Base-by-base conservation (phyloP, 116 monocot species). In the Cymodocea nodosa region DNA sequence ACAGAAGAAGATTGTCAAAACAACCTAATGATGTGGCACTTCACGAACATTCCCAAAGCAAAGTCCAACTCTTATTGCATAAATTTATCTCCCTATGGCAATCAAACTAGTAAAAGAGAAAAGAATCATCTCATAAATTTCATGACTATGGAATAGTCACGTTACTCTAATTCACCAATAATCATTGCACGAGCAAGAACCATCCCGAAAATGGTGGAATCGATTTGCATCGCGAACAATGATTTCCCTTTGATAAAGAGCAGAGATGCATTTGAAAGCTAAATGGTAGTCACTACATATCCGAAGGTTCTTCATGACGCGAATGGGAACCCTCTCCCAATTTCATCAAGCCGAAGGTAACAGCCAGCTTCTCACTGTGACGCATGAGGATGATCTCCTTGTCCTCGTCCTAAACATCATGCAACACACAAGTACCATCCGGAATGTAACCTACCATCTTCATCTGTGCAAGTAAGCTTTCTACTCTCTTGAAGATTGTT, bases 391-490 rank as follows among this genome's bases (percentile, higher is more conserved):
- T 35, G 15, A 35, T 17, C 36, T 71, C 62, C 63, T 63, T 71
- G 60, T 71, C 63, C 35, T 71, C 71, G 4, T 71, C 71, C 52
- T 71, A 53, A 51, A 71, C 71, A 35, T 71, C 71, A 35, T 71
- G 54, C 61, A 71, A 37, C 5, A 71, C 71, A 51, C 62, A 71
- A 18, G 52, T n/a, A 2, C 12, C 52, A 53, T 63, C 63, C 1
- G 62, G 54, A 15, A 20, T 11, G 35, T 71, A 63, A 0, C 53
- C 62, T 51, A 16, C 54, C 63, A 53, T 53, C 71, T 51, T 51
- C 63, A 39, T 54, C 53, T 62, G 18, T 0, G 6, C 18, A 10
- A 36, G 35, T 20, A 71, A 30, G 14, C 18, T 19, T 36, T 51
- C 54, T 16, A 53, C 12, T 54, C 23, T 62, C 53, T 50, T 62